Percentiles rank a stretch among this genome's conserved stretches.
Evolutionary conservation across 805 yeast genomes (phyloP).

Genomic region (Saccharomyces eubayanus): DNA sequence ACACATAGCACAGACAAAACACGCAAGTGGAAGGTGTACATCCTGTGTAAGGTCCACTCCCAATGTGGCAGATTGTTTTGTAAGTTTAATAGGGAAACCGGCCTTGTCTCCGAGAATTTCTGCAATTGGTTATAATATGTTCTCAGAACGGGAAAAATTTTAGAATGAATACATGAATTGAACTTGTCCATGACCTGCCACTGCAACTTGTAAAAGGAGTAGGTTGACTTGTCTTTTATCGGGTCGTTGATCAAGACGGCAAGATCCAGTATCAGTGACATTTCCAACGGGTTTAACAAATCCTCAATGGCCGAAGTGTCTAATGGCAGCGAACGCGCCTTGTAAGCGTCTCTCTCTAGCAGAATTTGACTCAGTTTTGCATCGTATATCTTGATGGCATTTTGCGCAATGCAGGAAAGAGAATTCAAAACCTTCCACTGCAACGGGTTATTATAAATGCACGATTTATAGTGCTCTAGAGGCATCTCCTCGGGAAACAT

Average conservation of each 20-base stretch:
- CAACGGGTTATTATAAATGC: constrained; percentile 19
- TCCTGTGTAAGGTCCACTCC: constrained; percentile 39
- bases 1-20: constrained; percentile 13
- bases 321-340: constrained; percentile 21
- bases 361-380: constrained; percentile 25
- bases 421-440: constrained; percentile 24
- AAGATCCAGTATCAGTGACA: constrained; percentile 22
- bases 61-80: constrained; percentile 30
- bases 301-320: constrained; percentile 28
- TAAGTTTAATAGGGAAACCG: constrained; percentile 12
- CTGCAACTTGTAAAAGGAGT: constrained; percentile 23
- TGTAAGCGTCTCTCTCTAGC: constrained; percentile 28
- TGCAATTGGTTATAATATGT: constrained; percentile 22
- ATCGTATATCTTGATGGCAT: constrained; percentile 24
- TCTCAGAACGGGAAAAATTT: constrained; percentile 18
- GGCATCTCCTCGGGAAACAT: constrained; percentile 10
- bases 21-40: constrained; percentile 32
- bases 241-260: constrained; percentile 29
- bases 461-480: constrained; percentile 7
- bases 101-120: constrained; percentile 16
- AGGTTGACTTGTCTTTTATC: constrained; percentile 18
- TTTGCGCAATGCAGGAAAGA: constrained; percentile 20
- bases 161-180: constrained; percentile 18
- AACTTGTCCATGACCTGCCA: constrained; percentile 25
- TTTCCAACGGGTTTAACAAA: constrained; percentile 28